Evolutionary conservation across 2,329 filamentous ascomycete genomes (phyloP), one percentile per base, ranked within the genome.

Genomic region (Teratosphaeria epicoccoides): DNA sequence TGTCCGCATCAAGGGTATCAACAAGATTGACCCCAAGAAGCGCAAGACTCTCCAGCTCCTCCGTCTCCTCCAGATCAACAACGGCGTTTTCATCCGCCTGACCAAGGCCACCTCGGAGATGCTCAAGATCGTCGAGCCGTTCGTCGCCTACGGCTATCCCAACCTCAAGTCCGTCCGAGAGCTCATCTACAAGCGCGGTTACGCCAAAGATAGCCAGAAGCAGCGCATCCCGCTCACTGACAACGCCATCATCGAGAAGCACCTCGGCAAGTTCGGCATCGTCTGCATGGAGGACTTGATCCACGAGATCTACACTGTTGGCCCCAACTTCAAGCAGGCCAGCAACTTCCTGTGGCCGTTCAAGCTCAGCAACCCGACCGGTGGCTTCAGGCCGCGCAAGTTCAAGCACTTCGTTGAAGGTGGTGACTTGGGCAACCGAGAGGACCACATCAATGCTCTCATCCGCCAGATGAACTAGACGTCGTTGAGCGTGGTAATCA

Each of bases 1-100:
- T 68, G 79, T 97, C 76, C 91, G 93, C 75, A 98, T 98, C 83
- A 98, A 98, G 88, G 93, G 91, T 95, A 97, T 98, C 89, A 97
- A 97, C 88, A 98, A 98, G 87, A 97, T 98, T 69, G 84, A 94
- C 73, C 93, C 93, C 68, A 97, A 98, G 87, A 94, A 94, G 76
- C 90, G 93, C 82, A 98, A 98, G 85, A 97, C 95, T 71, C 84
- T 98, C 68, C 93, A 98, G 80, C 88, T 98, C 57, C 90, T 98
- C 73, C 91, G 93, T 81, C 88, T 98, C 63, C 85, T 98, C 69
- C 93, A 98, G 82, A 98, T 98, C 87, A 98, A 98, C 88, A 97
- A 95, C 76, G 93, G 91, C 76, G 88, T 96, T 76, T 98, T 98
- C 79, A 81, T 98, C 77, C 85, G 84, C 71, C 80, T 96, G 71